Base-by-base conservation (phyloP, 129 eudicot species). In the Escallonia rubra region DNA sequence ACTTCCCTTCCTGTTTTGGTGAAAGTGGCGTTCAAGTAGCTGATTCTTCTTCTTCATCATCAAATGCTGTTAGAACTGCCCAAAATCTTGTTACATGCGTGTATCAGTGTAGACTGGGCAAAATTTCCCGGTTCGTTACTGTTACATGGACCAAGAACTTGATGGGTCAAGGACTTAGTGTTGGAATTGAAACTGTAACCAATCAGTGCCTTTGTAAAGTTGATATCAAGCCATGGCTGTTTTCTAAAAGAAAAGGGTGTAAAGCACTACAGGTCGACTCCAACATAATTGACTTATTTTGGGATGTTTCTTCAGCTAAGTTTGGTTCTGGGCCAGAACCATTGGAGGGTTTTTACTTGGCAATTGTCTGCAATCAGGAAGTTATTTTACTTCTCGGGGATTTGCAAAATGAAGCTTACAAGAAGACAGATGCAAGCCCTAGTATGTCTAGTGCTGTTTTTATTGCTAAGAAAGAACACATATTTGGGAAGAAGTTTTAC, bases 281-380 rank as follows among this genome's bases (percentile, higher is more conserved):
- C 15, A 82, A 68, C 13, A 66, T 39, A 4, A 57, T 83, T 51
- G 85, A 89, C 54, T 46, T 89, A 3, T 76, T 75, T 61, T 89
- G 96, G 96, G 92, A 89, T 72, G 59, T 89, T 46, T 75, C 85
- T 3, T 64, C 73, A 14, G 92, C 92, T 10, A 85, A 68, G 63
- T 89, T 89, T 46, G 96, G 85, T 15, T 65, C 79, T 12, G 73
- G 85, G n/a, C 96, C 96, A 2, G 96, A 89, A 46, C 96, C 96
- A 2, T 7, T 76, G 12, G 83, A 78, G 55, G 96, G 90, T 6
- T 89, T 85, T 70, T 85, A 78, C 67, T 51, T 89, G 51, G 83
- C 83, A 4, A 59, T 85, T 34, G 87, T 76, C 4, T 76, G 75
- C 45, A 73, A 89, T 58, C 79, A 74, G 49, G 90, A 85, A 71